Base-by-base conservation (phyloP, 176 grass and related monocot genomes). In the Typha latifolia region DNA sequence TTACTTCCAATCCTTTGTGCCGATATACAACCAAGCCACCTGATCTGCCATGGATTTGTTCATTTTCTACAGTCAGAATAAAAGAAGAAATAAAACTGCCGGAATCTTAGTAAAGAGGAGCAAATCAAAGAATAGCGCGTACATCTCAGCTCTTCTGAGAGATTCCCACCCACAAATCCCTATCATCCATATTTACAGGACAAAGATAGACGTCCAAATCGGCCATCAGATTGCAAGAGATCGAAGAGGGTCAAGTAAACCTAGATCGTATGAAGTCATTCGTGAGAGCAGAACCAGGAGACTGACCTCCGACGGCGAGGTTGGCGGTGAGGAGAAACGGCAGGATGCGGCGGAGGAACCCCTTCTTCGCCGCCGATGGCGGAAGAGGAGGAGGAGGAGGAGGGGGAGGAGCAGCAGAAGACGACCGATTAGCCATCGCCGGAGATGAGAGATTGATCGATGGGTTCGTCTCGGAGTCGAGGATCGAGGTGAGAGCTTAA, bases 271-370 rank as follows among this genome's bases (percentile, higher is more conserved):
- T 15, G 3, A 65, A 43, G 37, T 43, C 9, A 43, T 43, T 7
- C 37, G 15, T 50, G 23, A 18, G 18, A 14, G 68, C 27, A 12
- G 47, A 63, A 65, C 62, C 51, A 61, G 48, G 16, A 12, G 51
- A 13, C 59, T 71, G 26, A 91, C 91, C 87, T 91, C 85, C 91
- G 61, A 96, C 63, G 76, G 86, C 90, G 55, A 96, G 66, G 77
- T 91, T 96, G 62, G 81, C 63, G 15, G 82, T 62, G 80, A 96
- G 79, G 37, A 96, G 64, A 76, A 96, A 69, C 48, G 91, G 91
- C 20, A 96, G 74, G 69, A 88, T 50, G 52, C 87, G 91, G 68
- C 85, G 82, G 62, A 96, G 81, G 48, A 96, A 75, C 26, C 66
- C 91, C 62, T 37, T 64, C 64, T 72, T 91, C 55, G 75, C 80